Base-by-base conservation (phyloP, 805 yeast genomes). In the Ascoidea rubescens region DNA sequence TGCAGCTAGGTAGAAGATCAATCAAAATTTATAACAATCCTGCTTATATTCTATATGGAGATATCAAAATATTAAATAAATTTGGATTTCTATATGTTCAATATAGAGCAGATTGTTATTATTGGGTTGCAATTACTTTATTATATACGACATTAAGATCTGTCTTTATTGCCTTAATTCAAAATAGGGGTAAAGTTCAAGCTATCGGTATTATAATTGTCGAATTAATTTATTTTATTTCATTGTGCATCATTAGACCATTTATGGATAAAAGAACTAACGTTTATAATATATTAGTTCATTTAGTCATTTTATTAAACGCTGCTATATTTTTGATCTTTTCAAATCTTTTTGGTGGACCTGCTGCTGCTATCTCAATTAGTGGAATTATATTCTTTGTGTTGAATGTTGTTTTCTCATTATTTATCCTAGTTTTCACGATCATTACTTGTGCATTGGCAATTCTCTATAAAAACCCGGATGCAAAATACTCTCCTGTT, bases 231-330 rank as follows among this genome's bases (percentile, higher is more conserved):
- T 89, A 83, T 67, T 79, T 86, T 56, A 75, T 75, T 43, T 71
- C 72, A 0, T 60, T 89, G 31, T 82, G 89, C 61, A 77, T 79
- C 75, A 69, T 76, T 53, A 78, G 93, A 66, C 99, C 99, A 8
- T 93, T 78, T 66, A 82, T 93, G 90, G 97, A 93, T 69, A 88
- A 84, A 67, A 77, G 95, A 69, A 90, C 98, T 42, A 93, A 93
- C 61, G 82, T 80, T n/a, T 87, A 89, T 77, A 91, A 90, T 68
- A 91, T 93, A 59, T 75, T 86, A 49, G 87, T 91, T 59, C 82
- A 87, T 45, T 76, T 85, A 48, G 81, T 93, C 58, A 85, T 81
- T 63, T 76, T 88, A 53, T 68, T 91, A 62, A 93, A 93, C 66
- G 78, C 96, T 1, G 67, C 91, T 47, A 84, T 93, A 70, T 93